A percentile compares a stretch with the other conserved stretches of the same genome.
These are phyloP conservation scores for Lagenidium giganteum DNA, from an alignment of 352 stramenopile species.

Conservation along the genomic window DNA sequence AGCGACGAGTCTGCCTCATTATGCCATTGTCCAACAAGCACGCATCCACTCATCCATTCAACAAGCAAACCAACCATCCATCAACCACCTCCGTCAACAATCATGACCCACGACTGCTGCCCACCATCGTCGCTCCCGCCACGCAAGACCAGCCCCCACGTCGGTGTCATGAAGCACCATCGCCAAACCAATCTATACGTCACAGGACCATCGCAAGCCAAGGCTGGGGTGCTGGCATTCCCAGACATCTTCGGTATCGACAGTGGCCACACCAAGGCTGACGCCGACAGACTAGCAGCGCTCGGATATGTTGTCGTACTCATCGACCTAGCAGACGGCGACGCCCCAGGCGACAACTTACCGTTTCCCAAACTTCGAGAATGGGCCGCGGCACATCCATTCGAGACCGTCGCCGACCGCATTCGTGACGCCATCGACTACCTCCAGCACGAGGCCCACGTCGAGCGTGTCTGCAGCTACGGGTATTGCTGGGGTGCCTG, in stretches of 20 bases:
- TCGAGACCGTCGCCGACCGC: slow-evolving; percentile 8
- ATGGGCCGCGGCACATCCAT: slow-evolving; percentile 16
- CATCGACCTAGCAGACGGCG: slow-evolving; percentile 31
- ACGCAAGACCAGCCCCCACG: slow-evolving; percentile 5
- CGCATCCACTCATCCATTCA: too few species aligned
- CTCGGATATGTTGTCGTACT: slow-evolving; percentile 42
- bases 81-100: too few species aligned
- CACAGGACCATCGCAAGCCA: slow-evolving; percentile 17
- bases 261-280: slow-evolving; percentile 46
- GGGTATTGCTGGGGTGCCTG: slow-evolving; percentile 27
- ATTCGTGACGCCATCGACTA: slow-evolving; percentile 23
- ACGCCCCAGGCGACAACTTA: slow-evolving; percentile 18
- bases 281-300: slow-evolving; percentile 35
- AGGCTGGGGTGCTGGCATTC: slow-evolving; percentile 30
- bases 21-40: too few species aligned
- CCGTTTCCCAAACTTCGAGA: slow-evolving; percentile 11
- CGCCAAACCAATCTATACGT: slow-evolving; percentile 32
- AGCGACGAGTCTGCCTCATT: too few species aligned
- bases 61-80: too few species aligned
- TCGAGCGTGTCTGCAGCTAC: slow-evolving; percentile 15
- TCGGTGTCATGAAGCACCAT: slow-evolving; percentile 20
- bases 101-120: too few species aligned
- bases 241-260: slow-evolving; percentile 44
- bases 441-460: slow-evolving; percentile 23
- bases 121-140: slow-evolving; percentile 22